These are phyloP conservation scores for Rhodotorula diobovata DNA, from an alignment of 768 basidiomycete genomes.

Conservation along the genomic window DNA sequence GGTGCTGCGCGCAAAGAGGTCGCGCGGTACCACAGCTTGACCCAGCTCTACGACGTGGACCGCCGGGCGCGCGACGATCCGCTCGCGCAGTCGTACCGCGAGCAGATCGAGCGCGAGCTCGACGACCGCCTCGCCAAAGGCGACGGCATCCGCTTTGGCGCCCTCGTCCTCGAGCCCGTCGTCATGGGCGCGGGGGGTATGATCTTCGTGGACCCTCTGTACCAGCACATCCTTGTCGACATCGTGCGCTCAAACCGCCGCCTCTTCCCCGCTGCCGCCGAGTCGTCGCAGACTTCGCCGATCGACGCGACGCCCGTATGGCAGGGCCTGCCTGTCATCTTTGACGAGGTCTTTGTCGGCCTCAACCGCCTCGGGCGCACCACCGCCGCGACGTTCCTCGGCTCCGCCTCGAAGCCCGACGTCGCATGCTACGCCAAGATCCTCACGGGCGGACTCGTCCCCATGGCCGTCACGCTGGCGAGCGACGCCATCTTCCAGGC, in stretches of 20 bases:
- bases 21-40: constrained; percentile 14
- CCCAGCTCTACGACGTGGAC: constrained; percentile 64
- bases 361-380: constrained; percentile 78
- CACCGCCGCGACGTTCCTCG: constrained; percentile 60
- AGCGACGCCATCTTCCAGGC: constrained; percentile 71
- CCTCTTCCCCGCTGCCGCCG: constrained; percentile 43
- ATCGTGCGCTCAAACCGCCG: constrained; percentile 58
- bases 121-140: constrained; percentile 52
- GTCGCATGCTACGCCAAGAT: constrained; percentile 90
- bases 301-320: constrained; percentile 48
- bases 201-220: constrained; percentile 94
- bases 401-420: constrained; percentile 63
- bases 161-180: constrained; percentile 82
- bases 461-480: constrained; percentile 78
- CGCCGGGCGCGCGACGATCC: constrained; percentile 54
- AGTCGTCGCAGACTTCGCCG: constrained; percentile 40
- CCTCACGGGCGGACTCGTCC: constrained; percentile 85
- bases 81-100: constrained; percentile 63
- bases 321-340: constrained; percentile 80
- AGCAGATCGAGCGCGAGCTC: constrained; percentile 51
- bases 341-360: constrained; percentile 93
- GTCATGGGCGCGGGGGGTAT: constrained; percentile 95
- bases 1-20: not conserved
- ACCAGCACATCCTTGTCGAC: constrained; percentile 82
- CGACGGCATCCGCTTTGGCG: constrained; percentile 50